phyloP scores from a whole-genome alignment of 768 basidiomycete species.

The Trametes maxima region DNA sequence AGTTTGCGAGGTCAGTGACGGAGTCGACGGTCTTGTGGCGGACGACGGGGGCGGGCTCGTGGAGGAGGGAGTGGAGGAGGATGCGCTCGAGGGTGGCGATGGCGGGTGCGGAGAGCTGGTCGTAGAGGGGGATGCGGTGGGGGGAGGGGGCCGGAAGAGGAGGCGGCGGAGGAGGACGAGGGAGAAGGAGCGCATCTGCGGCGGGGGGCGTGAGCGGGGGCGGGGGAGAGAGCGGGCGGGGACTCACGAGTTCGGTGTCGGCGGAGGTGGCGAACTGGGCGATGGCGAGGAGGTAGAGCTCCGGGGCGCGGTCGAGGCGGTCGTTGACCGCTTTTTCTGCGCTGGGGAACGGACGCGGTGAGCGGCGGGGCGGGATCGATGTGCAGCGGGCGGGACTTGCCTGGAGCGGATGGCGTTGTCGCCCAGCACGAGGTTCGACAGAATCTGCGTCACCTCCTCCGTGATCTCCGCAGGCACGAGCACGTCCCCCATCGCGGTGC shows the following conservation, averaged over 20 bases:
- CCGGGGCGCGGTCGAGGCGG: constrained; percentile 73
- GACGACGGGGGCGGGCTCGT: constrained; percentile 61
- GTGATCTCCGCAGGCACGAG: constrained; percentile 68
- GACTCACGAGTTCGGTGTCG: constrained; percentile 77
- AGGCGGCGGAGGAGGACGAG: constrained; percentile 79
- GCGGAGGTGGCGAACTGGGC: constrained; percentile 78
- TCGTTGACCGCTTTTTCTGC: constrained; percentile 85
- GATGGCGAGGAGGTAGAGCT: constrained; percentile 76
- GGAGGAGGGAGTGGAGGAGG: constrained; percentile 66
- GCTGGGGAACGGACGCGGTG: constrained; percentile 36
- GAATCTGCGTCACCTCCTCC: constrained; percentile 77
- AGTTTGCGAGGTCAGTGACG: constrained; percentile 72
- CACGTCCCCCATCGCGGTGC: constrained; percentile 22
- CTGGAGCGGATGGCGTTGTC: constrained; percentile 81
- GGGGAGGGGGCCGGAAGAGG: constrained; percentile 58
- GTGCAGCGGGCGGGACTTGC: constrained; percentile 40
- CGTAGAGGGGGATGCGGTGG: constrained; percentile 58
- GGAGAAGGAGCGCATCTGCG: constrained; percentile 83
- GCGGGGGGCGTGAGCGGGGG: background rate
- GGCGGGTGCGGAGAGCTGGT: constrained; percentile 69
- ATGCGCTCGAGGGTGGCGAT: constrained; percentile 71
- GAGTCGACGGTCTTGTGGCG: constrained; percentile 75
- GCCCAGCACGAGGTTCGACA: constrained; percentile 81
- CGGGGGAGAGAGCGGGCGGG: background rate
- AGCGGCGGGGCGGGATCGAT: background rate